Conservation (phyloP, 2,329 filamentous ascomycete genomes). For the Fusarium sp. region DNA sequence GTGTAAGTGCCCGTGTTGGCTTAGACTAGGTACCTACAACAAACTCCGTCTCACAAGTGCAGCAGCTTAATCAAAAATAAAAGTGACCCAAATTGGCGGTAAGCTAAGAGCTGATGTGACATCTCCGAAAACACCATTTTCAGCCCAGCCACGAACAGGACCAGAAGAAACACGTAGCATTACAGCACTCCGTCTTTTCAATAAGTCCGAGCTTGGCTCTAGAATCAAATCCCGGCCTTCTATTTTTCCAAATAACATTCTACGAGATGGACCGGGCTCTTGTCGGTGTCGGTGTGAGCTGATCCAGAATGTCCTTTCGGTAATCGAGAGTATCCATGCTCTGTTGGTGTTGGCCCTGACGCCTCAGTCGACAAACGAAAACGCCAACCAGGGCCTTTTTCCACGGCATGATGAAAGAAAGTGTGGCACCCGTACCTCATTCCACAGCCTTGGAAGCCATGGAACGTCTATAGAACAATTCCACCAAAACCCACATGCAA, state of each 20-base stretch:
- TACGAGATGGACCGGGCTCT: constrained; percentile 10
- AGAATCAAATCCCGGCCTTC: constrained; percentile 27
- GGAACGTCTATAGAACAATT: constrained; percentile 23
- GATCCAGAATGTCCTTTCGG: constrained; percentile 23
- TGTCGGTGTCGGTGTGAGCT: constrained; percentile 27
- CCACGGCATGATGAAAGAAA: background rate
- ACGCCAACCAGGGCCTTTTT: constrained; percentile 1
- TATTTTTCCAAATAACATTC: constrained; percentile 31
- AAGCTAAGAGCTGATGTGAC: constrained; percentile 21
- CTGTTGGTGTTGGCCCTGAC: constrained; percentile 21
- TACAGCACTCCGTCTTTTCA: constrained; percentile 1
- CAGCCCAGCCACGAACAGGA: constrained; percentile 13
- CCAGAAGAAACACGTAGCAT: constrained; percentile 11
- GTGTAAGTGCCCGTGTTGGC: constrained; percentile 8
- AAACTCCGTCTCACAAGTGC: constrained; percentile 12
- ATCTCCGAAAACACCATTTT: constrained; percentile 12
- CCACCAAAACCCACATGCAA: background rate
- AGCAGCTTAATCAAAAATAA: constrained; percentile 20
- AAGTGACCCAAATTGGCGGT: constrained; percentile 35
- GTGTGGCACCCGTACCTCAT: constrained; percentile 5
- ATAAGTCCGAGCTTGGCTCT: constrained; percentile 36
- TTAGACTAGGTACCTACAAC: background rate
- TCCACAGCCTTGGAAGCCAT: constrained; percentile 6
- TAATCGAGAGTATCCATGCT: constrained; percentile 30
- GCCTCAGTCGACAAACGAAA: constrained; percentile 24